A percentile compares a stretch with the other conserved stretches of the same genome.
Conservation (phyloP, 163 green algal genomes). For the Scenedesmus sp. region DNA sequence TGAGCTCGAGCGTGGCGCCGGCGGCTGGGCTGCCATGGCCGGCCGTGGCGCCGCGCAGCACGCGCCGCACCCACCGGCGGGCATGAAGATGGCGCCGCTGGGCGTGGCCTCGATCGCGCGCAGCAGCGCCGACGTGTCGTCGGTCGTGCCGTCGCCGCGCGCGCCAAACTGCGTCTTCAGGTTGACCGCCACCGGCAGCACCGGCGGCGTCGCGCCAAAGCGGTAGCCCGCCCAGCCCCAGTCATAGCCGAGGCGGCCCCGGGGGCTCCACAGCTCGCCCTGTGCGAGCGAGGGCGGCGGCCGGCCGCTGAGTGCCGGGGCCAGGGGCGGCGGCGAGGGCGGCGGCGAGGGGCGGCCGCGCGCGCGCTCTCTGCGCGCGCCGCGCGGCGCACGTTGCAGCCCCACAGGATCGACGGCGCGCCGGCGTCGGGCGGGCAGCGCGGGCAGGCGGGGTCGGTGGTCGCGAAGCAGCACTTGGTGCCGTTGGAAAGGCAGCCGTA, state of each 20-base stretch:
- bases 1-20: too few species aligned
- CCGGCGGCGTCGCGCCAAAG: background rate
- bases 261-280: conserved; percentile 37
- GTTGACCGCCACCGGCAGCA: conserved; percentile 12
- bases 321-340: too few species aligned
- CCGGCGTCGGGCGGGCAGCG: background rate
- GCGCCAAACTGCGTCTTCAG: conserved; percentile 42
- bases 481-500: conserved; percentile 28
- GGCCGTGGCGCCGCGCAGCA: too few species aligned
- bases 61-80: conserved; percentile 10
- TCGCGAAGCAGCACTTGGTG: conserved; percentile 22
- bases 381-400: conserved; percentile 14
- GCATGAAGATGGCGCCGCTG: conserved; percentile 28
- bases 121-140: conserved; percentile 39
- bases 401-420: conserved; percentile 17
- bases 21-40: too few species aligned
- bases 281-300: too few species aligned
- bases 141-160: conserved; percentile 30
- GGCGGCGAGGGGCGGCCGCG: too few species aligned
- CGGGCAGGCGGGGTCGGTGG: conserved; percentile 14
- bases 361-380: too few species aligned
- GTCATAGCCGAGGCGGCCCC: conserved; percentile 34
- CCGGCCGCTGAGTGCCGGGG: too few species aligned
- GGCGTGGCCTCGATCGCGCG: conserved; percentile 9
- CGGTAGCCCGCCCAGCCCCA: conserved; percentile 33